Evolutionary conservation across 1,284 basidiomycete genomes (phyloP).

Genomic region (Abortiporus biennis): DNA sequence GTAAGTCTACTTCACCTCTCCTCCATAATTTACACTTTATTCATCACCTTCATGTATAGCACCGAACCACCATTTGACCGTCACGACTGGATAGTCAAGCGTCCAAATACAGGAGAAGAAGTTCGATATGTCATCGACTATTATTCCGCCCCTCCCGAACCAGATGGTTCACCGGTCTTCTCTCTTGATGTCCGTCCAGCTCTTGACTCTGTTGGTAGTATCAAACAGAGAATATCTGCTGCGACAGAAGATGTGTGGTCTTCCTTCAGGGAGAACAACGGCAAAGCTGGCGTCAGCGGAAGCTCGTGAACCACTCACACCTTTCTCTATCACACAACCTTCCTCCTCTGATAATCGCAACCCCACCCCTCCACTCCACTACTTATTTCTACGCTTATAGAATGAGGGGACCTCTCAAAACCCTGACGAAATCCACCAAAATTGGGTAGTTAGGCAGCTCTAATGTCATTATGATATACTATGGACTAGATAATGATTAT

Average conservation of each 20-base stretch:
- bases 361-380: neutral
- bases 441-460: too few relatives aligned
- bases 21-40: neutral
- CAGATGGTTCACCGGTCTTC: constrained; percentile 87
- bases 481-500: constrained; percentile 12
- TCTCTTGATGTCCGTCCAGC: constrained; percentile 90
- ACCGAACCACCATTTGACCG: constrained; percentile 93
- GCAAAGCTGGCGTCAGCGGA: neutral
- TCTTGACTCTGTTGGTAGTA: constrained; percentile 70
- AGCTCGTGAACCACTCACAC: neutral
- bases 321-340: neutral
- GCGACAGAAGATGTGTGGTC: constrained; percentile 71
- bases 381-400: too few relatives aligned
- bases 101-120: constrained; percentile 66
- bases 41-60: constrained; percentile 33
- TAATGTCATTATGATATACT: constrained; percentile 13
- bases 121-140: constrained; percentile 97
- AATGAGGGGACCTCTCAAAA: neutral
- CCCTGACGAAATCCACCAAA: too few relatives aligned
- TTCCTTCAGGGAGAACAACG: constrained; percentile 9
- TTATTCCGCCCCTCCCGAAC: constrained; percentile 82
- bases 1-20: constrained; percentile 38
- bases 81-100: constrained; percentile 96
- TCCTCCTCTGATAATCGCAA: neutral
- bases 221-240: constrained; percentile 65